A percentile compares a stretch with the other conserved stretches of the same genome.
phyloP scores from a whole-genome alignment of 805 yeast species.

The Scheffersomyces lignosus region DNA sequence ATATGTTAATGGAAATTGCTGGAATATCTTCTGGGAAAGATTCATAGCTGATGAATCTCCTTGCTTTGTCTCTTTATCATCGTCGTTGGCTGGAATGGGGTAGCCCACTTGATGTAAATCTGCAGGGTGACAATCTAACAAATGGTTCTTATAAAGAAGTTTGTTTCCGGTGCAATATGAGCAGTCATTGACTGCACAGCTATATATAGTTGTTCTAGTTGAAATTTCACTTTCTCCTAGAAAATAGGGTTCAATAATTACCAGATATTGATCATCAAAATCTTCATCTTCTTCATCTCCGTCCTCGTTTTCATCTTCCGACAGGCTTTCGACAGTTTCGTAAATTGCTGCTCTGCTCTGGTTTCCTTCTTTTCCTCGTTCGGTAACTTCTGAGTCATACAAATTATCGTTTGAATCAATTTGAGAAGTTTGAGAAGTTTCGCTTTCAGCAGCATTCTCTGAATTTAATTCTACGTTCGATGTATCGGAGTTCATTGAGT shows the following conservation, averaged over 20 bases:
- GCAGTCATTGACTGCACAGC: constrained; percentile 27
- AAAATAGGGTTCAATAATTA: constrained; percentile 8
- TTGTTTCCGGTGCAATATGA: constrained; percentile 30
- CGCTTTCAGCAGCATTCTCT: neutral
- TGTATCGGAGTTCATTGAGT: too few species aligned
- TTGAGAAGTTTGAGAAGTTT: neutral
- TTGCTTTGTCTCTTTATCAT: too few species aligned
- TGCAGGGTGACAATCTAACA: constrained; percentile 31
- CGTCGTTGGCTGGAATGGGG: constrained; percentile 1
- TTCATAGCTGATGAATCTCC: too few species aligned
- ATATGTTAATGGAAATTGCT: constrained; percentile 22
- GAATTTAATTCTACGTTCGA: too few species aligned
- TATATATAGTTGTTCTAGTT: constrained; percentile 11
- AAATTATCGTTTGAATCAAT: neutral
- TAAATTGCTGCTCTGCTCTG: constrained; percentile 2
- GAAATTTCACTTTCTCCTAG: too few species aligned
- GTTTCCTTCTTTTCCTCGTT: neutral
- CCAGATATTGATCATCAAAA: constrained; percentile 28
- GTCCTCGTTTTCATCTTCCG: neutral
- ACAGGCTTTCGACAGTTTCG: constrained; percentile 1
- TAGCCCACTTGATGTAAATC: neutral
- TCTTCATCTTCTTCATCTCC: constrained; percentile 2
- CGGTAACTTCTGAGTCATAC: neutral
- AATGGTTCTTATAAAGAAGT: constrained; percentile 23
- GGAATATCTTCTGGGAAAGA: too few species aligned